Base-by-base conservation (phyloP, 306 rosid genomes). In the Acmispon strigosus region DNA sequence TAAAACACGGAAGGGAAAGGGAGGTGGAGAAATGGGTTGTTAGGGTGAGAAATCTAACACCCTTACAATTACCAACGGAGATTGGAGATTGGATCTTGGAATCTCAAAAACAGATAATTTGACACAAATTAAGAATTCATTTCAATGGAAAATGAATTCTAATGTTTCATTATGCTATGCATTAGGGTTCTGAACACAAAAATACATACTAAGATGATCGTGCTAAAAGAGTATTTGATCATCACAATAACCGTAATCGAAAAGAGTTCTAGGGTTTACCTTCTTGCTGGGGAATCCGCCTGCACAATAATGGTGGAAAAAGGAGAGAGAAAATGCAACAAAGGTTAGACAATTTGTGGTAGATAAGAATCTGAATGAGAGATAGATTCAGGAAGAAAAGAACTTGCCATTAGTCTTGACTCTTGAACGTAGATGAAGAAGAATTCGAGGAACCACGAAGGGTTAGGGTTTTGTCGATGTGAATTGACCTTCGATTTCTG, bases 231-330 rank as follows among this genome's bases (percentile, higher is more conserved):
- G 3, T 0, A 58, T 17, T 34, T 9, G 17, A 54, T 24, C 13
- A 37, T n/a, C 49, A 39, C 6, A 55, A 54, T 27, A 9, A 54
- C 20, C 10, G 1, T 6, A 61, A 62, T 22, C 16, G 4, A 18
- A 55, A 6, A 57, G 55, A n/a, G 16, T 37, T 64, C 6, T 16
- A 11, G 56, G 67, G 78, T 78, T 83, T 73, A 89, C 99, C 86
- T 83, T 84, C 80, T 83, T 54, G 84, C 80, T 2, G 92, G 96
- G 68, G 97, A 87, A 77, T 87, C 95, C 14, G 91, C 92, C 99
- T 94, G 92, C 66, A 48, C 66, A 37, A 13, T 29, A 55, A 70
- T 32, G 20, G 59, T 2, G 34, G 34, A 37, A 16, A 42, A 22
- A 10, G 66, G 16, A 9, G 10, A 37, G 3, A 37, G 14, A 10